Evolutionary conservation across 1,284 basidiomycete species (phyloP), one percentile per base, ranked within the genome.

Genomic region (Moesziomyces sp.): DNA sequence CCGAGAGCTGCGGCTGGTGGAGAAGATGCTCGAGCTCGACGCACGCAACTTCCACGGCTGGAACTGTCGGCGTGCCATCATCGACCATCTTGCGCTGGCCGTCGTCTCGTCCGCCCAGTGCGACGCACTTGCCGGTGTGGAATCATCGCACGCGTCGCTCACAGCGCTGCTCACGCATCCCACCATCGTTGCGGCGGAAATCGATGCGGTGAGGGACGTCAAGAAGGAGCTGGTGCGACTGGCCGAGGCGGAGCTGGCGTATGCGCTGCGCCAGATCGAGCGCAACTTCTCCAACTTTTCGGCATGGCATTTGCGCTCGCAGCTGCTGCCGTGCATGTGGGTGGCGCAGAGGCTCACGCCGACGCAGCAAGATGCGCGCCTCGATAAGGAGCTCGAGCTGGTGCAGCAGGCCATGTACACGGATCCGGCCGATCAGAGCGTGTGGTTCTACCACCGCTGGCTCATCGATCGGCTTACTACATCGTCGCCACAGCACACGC

Each of bases 361-460:
- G 1, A 87, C 40, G 73, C 78, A 14, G 49, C 46, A 50, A 8
- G 54, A 60, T 14, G n/a, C 13, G 3, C 23, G 47, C 9, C 18
- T 68, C n/a, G 57, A 69, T n/a, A 26, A 81, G 93, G 97, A 99
- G 82, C 93, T 96, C 79, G 93, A 96, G 49, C 87, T 97, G 13
- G 91, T 97, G 21, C 89, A 91, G 73, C 94, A 97, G 80, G 97
- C 96, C 0, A 89, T 99, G 86, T 99, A 94, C 86, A 97, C 95
- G 0, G 96, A 98, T 83, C 97, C 97, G 1, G 89, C 90, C 50
- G 97, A 99, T 84, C 94, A 97, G 84, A 94, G 93, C 66, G 93
- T 93, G 0, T 99, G 97, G 97, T 90, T 98, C 58, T 99, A 99
- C 84, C 97, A 99, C 81, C 89, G 93, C 18, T 99, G 96, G 95